phyloP scores from a whole-genome alignment of 2,329 filamentous ascomycete species.

The Venturia oleaginea region DNA sequence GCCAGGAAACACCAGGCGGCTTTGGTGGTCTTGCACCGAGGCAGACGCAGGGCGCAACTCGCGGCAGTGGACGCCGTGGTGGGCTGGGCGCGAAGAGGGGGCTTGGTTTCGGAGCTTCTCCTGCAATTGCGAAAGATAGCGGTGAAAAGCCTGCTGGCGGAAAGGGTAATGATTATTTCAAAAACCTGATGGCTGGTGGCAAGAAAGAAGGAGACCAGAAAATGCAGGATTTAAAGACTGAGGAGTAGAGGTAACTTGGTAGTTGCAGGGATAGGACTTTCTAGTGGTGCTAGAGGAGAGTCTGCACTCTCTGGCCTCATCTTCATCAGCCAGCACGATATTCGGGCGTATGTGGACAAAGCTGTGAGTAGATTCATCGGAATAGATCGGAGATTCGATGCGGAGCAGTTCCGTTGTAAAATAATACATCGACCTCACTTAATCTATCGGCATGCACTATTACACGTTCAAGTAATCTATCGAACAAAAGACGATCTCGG shows the following conservation, averaged over 20 bases:
- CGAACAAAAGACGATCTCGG: too few species aligned
- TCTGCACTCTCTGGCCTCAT: neutral
- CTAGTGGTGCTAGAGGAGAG: neutral
- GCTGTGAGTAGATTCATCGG: neutral
- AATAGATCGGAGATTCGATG: neutral
- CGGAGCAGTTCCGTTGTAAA: neutral
- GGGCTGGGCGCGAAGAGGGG: conserved; percentile 8
- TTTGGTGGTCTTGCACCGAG: conserved; percentile 1
- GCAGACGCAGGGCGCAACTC: conserved; percentile 1
- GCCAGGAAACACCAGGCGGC: neutral
- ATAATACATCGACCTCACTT: neutral
- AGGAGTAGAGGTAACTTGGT: neutral
- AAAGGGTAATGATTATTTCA: conserved; percentile 14
- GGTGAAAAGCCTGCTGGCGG: conserved; percentile 9
- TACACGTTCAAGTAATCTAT: neutral
- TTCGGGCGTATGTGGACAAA: neutral
- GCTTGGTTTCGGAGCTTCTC: conserved; percentile 4
- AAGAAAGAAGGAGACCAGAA: neutral
- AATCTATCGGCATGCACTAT: neutral
- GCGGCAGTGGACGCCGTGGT: conserved; percentile 3
- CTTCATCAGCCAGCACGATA: neutral
- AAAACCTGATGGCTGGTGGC: conserved; percentile 10
- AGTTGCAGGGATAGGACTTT: neutral
- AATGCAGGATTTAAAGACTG: neutral
- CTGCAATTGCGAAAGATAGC: neutral